A percentile compares a stretch with the other conserved stretches of the same genome.
Conservation (phyloP, 2,329 filamentous ascomycete genomes). For the Curvularia sp. region DNA sequence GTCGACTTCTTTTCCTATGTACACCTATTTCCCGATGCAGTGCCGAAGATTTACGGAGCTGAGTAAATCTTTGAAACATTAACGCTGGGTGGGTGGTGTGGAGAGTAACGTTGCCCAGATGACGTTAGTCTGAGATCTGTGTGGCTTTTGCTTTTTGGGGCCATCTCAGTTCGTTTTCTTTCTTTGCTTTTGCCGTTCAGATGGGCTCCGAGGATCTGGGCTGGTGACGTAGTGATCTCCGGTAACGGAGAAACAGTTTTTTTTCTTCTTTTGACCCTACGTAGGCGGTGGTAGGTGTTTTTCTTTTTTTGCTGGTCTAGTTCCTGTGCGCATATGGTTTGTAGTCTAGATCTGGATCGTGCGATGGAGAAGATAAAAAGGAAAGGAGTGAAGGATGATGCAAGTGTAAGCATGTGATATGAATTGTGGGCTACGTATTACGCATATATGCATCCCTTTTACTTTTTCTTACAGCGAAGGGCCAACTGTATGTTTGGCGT, state of each 20-base stretch:
- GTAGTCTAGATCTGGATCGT: background rate
- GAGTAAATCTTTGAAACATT: too few species aligned
- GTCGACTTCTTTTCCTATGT: too few species aligned
- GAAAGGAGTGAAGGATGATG: background rate
- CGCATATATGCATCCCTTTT: too few species aligned
- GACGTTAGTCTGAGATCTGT: background rate
- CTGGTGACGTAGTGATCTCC: background rate
- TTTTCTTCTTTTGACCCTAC: background rate
- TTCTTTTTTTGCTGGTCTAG: too few species aligned
- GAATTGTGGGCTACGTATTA: background rate
- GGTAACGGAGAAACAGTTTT: background rate
- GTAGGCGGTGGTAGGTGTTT: background rate
- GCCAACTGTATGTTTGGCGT: slow-evolving; percentile 5
- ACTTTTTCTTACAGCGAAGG: background rate
- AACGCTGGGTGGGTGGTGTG: background rate
- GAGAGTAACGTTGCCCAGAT: background rate
- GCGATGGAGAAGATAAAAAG: background rate
- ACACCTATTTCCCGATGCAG: too few species aligned
- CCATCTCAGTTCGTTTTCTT: background rate
- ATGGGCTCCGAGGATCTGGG: background rate
- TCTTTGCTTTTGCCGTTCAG: background rate
- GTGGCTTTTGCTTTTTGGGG: background rate
- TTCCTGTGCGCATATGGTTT: background rate
- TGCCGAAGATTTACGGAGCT: too few species aligned
- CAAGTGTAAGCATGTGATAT: background rate